phyloP scores from a whole-genome alignment of 2,329 filamentous ascomycete species.

The Bipolaris zeicola region DNA sequence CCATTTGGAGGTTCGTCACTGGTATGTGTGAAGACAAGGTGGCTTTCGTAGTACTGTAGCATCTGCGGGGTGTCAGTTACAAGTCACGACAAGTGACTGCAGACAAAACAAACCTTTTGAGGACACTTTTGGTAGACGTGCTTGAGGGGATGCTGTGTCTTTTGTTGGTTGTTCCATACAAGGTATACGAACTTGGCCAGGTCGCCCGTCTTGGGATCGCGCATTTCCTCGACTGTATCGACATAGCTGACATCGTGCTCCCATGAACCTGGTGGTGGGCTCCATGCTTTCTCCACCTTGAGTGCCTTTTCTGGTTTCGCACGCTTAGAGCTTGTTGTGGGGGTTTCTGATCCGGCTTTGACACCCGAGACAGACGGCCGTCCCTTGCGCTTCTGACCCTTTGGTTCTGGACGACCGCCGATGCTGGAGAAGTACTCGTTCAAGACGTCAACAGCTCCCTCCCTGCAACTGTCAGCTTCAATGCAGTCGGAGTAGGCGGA shows the following conservation, averaged over 20 bases:
- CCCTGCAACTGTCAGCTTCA: slow-evolving; percentile 24
- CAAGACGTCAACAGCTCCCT: slow-evolving; percentile 59
- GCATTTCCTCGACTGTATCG: slow-evolving; percentile 72
- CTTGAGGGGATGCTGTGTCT: slow-evolving; percentile 72
- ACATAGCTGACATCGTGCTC: slow-evolving; percentile 73
- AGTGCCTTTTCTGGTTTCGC: slow-evolving; percentile 49
- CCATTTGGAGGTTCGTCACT: slow-evolving; percentile 16
- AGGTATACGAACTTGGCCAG: slow-evolving; percentile 69
- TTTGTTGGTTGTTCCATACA: slow-evolving; percentile 74
- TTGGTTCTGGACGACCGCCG: slow-evolving; percentile 66
- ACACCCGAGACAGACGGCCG: slow-evolving; percentile 28
- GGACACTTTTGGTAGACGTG: slow-evolving; percentile 77
- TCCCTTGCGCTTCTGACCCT: slow-evolving; percentile 60
- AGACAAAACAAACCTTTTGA: slow-evolving; percentile 62
- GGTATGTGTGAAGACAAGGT: slow-evolving; percentile 46
- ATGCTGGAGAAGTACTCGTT: slow-evolving; percentile 66
- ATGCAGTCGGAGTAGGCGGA: background rate
- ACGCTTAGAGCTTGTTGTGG: slow-evolving; percentile 31
- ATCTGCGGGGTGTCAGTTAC: slow-evolving; percentile 28
- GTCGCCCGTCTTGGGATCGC: slow-evolving; percentile 46
- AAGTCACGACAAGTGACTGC: background rate
- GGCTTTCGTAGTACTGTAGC: slow-evolving; percentile 58
- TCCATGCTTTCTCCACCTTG: slow-evolving; percentile 60
- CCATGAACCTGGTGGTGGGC: slow-evolving; percentile 75
- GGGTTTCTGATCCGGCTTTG: slow-evolving; percentile 33